Conservation (phyloP, 345 rosid genomes). For the Gossypium rotundifolium region DNA sequence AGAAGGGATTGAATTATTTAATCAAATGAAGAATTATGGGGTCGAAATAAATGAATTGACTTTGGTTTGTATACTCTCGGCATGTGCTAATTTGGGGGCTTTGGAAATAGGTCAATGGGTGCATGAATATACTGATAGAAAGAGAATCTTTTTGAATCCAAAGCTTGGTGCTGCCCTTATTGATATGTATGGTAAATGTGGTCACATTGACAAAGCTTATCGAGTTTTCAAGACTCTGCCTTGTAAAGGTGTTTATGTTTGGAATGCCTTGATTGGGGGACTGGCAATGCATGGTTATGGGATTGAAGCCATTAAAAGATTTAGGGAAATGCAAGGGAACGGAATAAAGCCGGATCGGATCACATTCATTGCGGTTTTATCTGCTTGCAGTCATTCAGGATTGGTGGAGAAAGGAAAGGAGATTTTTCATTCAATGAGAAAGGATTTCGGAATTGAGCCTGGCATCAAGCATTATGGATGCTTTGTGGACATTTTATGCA, state of each 20-base stretch:
- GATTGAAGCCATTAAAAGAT: constrained; percentile 17
- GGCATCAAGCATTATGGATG: constrained; percentile 43
- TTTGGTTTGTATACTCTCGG: constrained; percentile 18
- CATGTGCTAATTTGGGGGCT: constrained; percentile 23
- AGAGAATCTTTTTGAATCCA: constrained; percentile 9
- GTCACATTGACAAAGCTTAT: constrained; percentile 17
- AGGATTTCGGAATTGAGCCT: constrained; percentile 20
- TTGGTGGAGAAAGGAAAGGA: constrained; percentile 23
- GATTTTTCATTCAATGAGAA: constrained; percentile 15
- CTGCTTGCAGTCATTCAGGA: constrained; percentile 24
- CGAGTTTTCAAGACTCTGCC: constrained; percentile 16
- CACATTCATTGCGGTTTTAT: constrained; percentile 19
- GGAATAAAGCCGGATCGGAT: constrained; percentile 22
- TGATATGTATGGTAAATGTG: constrained; percentile 31
- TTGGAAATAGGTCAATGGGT: constrained; percentile 21
- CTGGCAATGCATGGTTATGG: constrained; percentile 28
- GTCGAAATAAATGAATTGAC: constrained; percentile 25
- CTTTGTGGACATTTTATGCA: constrained; percentile 42
- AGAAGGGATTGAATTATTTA: constrained; percentile 17
- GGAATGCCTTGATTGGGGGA: constrained; percentile 24
- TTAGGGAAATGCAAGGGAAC: constrained; percentile 15
- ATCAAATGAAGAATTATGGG: constrained; percentile 18
- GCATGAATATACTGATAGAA: constrained; percentile 7
- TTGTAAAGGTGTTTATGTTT: constrained; percentile 13
- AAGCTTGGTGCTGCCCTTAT: constrained; percentile 23